Evolutionary conservation across 495 filamentous ascomycete species (phyloP).

Genomic region (Trichoderma erinaceum): DNA sequence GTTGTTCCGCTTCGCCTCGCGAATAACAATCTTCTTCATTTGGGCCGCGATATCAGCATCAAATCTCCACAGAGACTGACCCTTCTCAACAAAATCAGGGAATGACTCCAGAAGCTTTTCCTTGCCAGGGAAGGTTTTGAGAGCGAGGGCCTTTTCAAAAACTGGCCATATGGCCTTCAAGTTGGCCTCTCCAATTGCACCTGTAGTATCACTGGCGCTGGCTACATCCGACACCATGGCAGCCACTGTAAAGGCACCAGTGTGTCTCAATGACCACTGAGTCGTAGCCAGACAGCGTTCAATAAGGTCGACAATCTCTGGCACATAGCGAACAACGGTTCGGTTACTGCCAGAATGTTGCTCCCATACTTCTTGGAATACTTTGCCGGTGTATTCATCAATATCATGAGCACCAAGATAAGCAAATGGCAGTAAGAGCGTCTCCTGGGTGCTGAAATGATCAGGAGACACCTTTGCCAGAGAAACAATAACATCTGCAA

Average conservation of each 20-base stretch:
- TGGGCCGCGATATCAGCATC: conserved; percentile 39
- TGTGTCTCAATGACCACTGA: conserved; percentile 86
- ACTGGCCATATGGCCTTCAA: conserved; percentile 70
- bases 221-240: conserved; percentile 61
- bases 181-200: conserved; percentile 49
- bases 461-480: conserved; percentile 84
- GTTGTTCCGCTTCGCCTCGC: conserved; percentile 90
- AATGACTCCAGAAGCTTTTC: conserved; percentile 84
- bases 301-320: conserved; percentile 69
- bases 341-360: conserved; percentile 82
- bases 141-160: conserved; percentile 67
- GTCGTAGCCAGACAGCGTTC: conserved; percentile 63
- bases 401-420: conserved; percentile 83
- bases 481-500: conserved; percentile 72
- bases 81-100: conserved; percentile 63
- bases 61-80: conserved; percentile 50
- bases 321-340: conserved; percentile 73
- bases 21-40: conserved; percentile 58
- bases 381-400: conserved; percentile 65
- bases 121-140: conserved; percentile 93
- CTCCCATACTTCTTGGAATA: conserved; percentile 77
- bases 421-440: conserved; percentile 72
- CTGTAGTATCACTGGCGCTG: conserved; percentile 31
- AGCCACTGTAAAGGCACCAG: conserved; percentile 71
- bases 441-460: conserved; percentile 71